Evolutionary conservation across 2,329 filamentous ascomycete species (phyloP).

Genomic region (Sclerotinia nivalis): DNA sequence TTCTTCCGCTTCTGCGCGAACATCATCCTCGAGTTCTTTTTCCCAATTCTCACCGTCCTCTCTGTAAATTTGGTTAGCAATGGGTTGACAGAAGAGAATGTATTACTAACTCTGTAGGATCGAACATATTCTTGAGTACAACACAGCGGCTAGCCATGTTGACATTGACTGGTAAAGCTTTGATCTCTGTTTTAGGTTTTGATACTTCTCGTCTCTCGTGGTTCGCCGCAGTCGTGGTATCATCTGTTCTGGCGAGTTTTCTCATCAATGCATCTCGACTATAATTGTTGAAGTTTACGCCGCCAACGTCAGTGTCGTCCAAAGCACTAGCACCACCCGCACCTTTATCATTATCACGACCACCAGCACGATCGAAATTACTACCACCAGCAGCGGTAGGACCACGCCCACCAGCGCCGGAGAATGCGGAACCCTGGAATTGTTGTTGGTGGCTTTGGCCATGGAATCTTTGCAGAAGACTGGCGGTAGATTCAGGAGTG

Average conservation of each 20-base stretch:
- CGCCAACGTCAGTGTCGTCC: constrained; percentile 95
- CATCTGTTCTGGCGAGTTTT: constrained; percentile 95
- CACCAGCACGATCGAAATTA: constrained; percentile 87
- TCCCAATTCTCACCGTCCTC: constrained; percentile 86
- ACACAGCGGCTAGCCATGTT: constrained; percentile 94
- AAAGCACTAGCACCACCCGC: constrained; percentile 88
- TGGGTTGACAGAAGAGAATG: neutral
- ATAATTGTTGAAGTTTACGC: constrained; percentile 99
- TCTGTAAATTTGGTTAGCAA: constrained; percentile 52
- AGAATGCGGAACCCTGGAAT: constrained; percentile 89
- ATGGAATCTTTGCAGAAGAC: constrained; percentile 88
- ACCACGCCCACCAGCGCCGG: constrained; percentile 83
- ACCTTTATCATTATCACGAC: constrained; percentile 84
- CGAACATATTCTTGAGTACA: constrained; percentile 93
- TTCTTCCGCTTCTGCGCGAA: constrained; percentile 86
- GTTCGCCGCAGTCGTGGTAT: constrained; percentile 61
- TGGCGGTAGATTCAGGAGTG: constrained; percentile 93
- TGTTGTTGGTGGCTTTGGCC: constrained; percentile 69
- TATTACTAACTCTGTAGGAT: constrained; percentile 77
- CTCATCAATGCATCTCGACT: constrained; percentile 98
- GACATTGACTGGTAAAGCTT: constrained; percentile 79
- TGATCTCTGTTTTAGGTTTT: constrained; percentile 77
- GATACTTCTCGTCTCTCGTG: constrained; percentile 68
- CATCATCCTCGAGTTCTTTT: constrained; percentile 91
- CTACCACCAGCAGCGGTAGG: constrained; percentile 72